These are phyloP conservation scores for Rhodomyrtus psidioides DNA, from an alignment of 441 rosid genomes.

Conservation along the genomic window DNA sequence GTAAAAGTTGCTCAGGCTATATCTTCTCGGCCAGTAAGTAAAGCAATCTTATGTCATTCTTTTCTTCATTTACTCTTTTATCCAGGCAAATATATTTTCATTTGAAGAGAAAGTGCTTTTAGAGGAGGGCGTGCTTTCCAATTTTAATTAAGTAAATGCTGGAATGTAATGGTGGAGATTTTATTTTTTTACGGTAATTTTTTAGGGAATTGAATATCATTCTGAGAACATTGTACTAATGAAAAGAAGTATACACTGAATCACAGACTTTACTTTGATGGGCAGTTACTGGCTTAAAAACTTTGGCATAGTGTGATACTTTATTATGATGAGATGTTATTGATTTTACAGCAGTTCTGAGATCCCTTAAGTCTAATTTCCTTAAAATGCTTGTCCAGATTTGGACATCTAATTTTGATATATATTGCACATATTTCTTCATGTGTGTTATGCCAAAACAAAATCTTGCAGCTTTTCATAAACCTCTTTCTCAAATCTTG, in stretches of 20 bases:
- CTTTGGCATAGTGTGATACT: background rate
- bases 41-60: background rate
- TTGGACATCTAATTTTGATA: background rate
- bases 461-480: background rate
- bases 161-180: background rate
- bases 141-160: background rate
- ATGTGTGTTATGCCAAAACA: background rate
- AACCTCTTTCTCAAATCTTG: background rate
- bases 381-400: background rate
- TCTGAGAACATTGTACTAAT: background rate
- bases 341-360: background rate
- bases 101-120: background rate
- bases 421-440: background rate
- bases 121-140: background rate
- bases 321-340: background rate
- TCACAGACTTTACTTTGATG: background rate
- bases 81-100: background rate
- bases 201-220: background rate
- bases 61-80: background rate
- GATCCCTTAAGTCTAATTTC: background rate
- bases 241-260: background rate
- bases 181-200: background rate
- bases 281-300: background rate
- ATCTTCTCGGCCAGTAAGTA: constrained; percentile 87
- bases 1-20: constrained; percentile 89